Percentiles rank a stretch among this genome's conserved stretches.
phyloP scores from a whole-genome alignment of 768 basidiomycete species.

The Hypholoma fasciculare region DNA sequence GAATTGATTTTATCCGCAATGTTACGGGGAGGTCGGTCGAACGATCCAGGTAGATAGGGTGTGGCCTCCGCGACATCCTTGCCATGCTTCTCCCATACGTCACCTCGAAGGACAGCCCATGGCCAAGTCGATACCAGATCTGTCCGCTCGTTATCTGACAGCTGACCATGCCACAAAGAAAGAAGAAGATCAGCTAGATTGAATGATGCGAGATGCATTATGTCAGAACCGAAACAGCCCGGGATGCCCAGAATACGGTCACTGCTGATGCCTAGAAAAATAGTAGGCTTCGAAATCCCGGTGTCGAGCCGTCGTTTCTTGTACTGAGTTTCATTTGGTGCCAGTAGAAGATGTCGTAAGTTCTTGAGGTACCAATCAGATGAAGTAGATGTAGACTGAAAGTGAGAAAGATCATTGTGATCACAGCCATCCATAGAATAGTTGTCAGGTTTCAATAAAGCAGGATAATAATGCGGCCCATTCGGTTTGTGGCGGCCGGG shows the following conservation, averaged over 20 bases:
- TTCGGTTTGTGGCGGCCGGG: constrained; percentile 27
- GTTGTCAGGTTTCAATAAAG: constrained; percentile 25
- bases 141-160: constrained; percentile 12
- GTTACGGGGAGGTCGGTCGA: constrained; percentile 41
- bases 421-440: constrained; percentile 6
- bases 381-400: not conserved
- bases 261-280: constrained; percentile 3
- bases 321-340: constrained; percentile 9
- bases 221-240: constrained; percentile 29
- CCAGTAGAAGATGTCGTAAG: not conserved
- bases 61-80: constrained; percentile 26
- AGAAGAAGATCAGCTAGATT: constrained; percentile 39
- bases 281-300: constrained; percentile 18
- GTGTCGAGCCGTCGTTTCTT: constrained; percentile 4
- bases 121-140: constrained; percentile 22
- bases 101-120: constrained; percentile 27
- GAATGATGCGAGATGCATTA: constrained; percentile 38
- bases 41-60: constrained; percentile 37
- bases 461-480: constrained; percentile 31
- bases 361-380: constrained; percentile 3
- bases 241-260: constrained; percentile 1
- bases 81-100: constrained; percentile 35
- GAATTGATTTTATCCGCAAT: constrained; percentile 37
- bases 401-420: constrained; percentile 11
- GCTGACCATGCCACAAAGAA: constrained; percentile 30